Conservation (phyloP, 2,329 filamentous ascomycete species). For the Calonectria naviculata region DNA sequence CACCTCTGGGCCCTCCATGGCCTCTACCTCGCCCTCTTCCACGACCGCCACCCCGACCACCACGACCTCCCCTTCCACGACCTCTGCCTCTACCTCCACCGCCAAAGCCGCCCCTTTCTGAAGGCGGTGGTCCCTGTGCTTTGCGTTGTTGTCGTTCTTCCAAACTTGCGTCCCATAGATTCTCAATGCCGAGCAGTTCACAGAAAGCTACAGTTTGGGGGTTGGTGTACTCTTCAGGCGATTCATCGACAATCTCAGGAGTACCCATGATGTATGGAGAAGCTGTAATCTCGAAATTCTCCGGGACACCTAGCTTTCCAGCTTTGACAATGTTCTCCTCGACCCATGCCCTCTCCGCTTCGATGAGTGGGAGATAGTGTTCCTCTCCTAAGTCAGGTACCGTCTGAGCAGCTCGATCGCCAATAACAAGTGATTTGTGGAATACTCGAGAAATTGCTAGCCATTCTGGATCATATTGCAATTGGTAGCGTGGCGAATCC, state of each 20-base stretch:
- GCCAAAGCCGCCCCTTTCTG: conserved; percentile 48
- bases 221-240: conserved; percentile 85
- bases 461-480: conserved; percentile 95
- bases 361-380: conserved; percentile 75
- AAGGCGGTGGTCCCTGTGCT: conserved; percentile 65
- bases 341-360: conserved; percentile 81
- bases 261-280: conserved; percentile 72
- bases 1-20: conserved; percentile 29
- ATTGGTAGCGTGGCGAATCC: conserved; percentile 58
- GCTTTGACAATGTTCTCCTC: conserved; percentile 76
- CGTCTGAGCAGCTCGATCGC: conserved; percentile 64
- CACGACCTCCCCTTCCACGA: conserved; percentile 49
- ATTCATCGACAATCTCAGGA: conserved; percentile 68
- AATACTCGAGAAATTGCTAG: conserved; percentile 92
- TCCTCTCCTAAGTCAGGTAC: conserved; percentile 75
- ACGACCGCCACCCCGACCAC: conserved; percentile 46
- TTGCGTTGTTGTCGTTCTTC: conserved; percentile 74
- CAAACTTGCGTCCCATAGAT: conserved; percentile 78
- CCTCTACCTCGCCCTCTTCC: conserved; percentile 35
- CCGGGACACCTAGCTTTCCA: conserved; percentile 75
- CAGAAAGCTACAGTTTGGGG: conserved; percentile 89
- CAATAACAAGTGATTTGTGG: conserved; percentile 71
- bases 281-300: conserved; percentile 83
- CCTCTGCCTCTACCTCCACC: conserved; percentile 50
- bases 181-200: conserved; percentile 78